phyloP scores from a whole-genome alignment of 345 rosid species.

The Salix purpurea region DNA sequence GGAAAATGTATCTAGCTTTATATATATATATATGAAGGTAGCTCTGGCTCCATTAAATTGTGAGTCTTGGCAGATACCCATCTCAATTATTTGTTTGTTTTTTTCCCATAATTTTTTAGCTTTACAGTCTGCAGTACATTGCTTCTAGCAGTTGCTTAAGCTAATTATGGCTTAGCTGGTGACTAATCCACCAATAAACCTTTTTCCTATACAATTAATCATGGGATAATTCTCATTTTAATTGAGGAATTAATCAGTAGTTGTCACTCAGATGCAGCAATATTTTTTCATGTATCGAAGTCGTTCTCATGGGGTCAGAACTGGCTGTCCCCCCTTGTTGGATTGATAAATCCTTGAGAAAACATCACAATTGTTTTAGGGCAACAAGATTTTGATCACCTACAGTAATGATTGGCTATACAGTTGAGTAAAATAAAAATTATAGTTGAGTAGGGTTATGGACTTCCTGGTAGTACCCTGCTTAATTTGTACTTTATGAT shows the following conservation, averaged over 20 bases:
- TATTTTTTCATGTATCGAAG: background rate
- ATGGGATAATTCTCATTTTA: background rate
- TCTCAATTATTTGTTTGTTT: constrained; percentile 24
- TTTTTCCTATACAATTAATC: background rate
- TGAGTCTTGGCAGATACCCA: background rate
- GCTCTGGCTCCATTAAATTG: constrained; percentile 1
- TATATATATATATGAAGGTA: background rate
- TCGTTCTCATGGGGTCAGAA: background rate
- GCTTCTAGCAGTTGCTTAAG: background rate
- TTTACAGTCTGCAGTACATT: background rate
- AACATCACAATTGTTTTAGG: background rate
- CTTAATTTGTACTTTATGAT: background rate
- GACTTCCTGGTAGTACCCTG: too few relatives aligned
- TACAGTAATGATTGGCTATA: background rate
- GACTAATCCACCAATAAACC: background rate
- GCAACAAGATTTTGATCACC: background rate
- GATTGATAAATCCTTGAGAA: background rate
- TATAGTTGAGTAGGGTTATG: too few relatives aligned
- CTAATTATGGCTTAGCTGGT: background rate
- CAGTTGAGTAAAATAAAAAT: background rate
- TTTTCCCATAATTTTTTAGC: constrained; percentile 5
- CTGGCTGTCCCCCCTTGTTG: background rate
- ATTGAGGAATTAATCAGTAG: background rate
- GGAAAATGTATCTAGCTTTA: background rate
- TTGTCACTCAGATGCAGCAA: background rate